Conservation (phyloP, 768 basidiomycete species). For the Pulveroboletus ravenelii region DNA sequence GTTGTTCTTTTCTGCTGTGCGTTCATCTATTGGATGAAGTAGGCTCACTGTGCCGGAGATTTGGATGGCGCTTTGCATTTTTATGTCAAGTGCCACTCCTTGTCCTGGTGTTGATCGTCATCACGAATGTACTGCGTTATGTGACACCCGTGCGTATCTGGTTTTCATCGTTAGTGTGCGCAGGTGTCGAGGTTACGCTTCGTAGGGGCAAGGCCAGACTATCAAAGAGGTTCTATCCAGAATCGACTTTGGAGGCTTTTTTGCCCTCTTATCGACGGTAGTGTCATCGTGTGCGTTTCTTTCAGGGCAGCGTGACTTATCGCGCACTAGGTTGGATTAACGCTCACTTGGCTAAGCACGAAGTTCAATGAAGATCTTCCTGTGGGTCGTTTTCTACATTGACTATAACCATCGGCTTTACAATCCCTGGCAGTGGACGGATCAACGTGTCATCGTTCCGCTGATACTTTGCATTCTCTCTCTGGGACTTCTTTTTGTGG, state of each 20-base stretch:
- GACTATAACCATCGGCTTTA: background rate
- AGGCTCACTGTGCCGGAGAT: background rate
- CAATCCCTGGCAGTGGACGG: constrained; percentile 5
- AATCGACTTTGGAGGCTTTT: constrained; percentile 14
- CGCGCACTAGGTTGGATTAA: constrained; percentile 7
- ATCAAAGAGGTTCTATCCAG: constrained; percentile 6
- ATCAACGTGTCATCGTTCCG: constrained; percentile 4
- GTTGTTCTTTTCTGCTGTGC: background rate
- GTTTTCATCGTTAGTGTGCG: background rate
- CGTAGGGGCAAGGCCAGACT: constrained; percentile 7
- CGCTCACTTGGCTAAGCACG: constrained; percentile 9
- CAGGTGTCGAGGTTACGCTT: background rate
- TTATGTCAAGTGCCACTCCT: constrained; percentile 9
- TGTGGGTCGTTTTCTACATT: background rate
- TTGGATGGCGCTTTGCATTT: constrained; percentile 19
- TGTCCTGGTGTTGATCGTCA: background rate
- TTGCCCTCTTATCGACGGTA: constrained; percentile 6
- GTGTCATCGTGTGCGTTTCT: background rate
- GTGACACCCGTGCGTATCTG: constrained; percentile 7
- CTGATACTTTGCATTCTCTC: constrained; percentile 6
- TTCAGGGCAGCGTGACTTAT: background rate
- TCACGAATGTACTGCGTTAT: constrained; percentile 3
- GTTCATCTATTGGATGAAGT: background rate
- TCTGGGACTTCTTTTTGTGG: constrained; percentile 3
- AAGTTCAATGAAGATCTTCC: constrained; percentile 14